Evolutionary conservation across 2,329 filamentous ascomycete species (phyloP).

Genomic region (Ceratocystis papillata): DNA sequence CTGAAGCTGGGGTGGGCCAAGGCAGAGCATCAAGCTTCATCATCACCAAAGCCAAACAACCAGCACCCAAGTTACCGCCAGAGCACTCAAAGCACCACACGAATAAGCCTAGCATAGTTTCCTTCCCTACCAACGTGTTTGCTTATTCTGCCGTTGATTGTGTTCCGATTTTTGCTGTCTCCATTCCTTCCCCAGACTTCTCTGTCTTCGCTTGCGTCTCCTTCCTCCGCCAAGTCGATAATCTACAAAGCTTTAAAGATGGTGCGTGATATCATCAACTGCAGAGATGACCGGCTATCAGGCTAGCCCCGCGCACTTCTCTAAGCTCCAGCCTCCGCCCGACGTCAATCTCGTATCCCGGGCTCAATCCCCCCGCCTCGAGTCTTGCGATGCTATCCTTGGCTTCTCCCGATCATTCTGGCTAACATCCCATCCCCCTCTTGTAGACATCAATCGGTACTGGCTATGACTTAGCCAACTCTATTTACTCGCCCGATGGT

Average conservation of each 20-base stretch:
- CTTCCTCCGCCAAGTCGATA: not conserved
- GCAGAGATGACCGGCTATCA: not conserved
- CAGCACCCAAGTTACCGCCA: not conserved
- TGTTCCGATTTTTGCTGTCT: not conserved
- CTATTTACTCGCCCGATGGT: constrained; percentile 97
- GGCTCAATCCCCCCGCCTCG: not conserved
- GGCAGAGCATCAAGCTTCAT: constrained; percentile 25
- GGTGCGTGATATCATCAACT: constrained; percentile 2
- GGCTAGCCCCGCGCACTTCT: not conserved
- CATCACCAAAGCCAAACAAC: constrained; percentile 16
- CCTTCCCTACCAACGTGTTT: not conserved
- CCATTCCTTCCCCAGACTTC: not conserved
- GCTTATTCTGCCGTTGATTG: not conserved
- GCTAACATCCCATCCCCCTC: constrained; percentile 6
- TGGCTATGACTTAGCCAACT: constrained; percentile 98
- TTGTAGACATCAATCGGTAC: constrained; percentile 95
- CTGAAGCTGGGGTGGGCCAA: constrained; percentile 21
- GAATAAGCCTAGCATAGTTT: not conserved
- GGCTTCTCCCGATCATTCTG: not conserved
- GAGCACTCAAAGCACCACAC: not conserved
- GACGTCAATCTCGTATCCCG: not conserved
- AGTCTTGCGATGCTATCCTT: not conserved
- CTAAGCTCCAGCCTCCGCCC: not conserved
- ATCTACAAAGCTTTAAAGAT: constrained; percentile 1
- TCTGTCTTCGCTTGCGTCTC: not conserved